Evolutionary conservation across 345 rosid species (phyloP), one percentile per base, ranked within the genome.

Genomic region (Citrus australasica): DNA sequence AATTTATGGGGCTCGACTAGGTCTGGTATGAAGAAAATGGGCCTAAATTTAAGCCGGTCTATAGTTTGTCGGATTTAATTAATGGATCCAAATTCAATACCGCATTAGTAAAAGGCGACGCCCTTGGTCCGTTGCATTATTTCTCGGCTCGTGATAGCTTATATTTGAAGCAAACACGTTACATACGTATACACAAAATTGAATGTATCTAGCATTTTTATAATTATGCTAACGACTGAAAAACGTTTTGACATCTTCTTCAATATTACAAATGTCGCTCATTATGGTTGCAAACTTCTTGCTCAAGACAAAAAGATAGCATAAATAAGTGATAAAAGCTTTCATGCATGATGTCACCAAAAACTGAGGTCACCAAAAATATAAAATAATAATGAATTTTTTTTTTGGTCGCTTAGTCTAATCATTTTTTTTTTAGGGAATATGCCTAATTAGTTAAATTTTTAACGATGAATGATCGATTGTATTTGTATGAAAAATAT

Each of bases 171-270:
- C 27, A 25, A 25, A 24, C 22, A 24, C 0, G 1, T 24, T 3
- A 10, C 17, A 10, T 9, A 25, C 0, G 30, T 3, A 14, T 10
- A 3, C 14, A 9, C 0, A 10, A 0, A n/a, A n/a, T n/a, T n/a
- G 64, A 60, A 60, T 0, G 64, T 4, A 1, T 10, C 65, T 62
- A 27, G 33, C 6, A 25, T 4, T 61, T 61, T 61, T 62, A 27
- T 62, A 62, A 27, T 27, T 1, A 25, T 5, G 14, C 6, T 5
- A 5, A 62, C 32, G 5, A 2, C 13, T 62, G 0, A 27, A 62
- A 61, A 62, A 10, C 3, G 19, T 14, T 63, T 30, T 30, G 67
- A 30, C n/a, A 63, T 63, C 16, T 63, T 63, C 38, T 16, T 14
- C 38, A 63, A 63, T 8, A 21, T 28, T 16, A 63, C n/a, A 63